Evolutionary conservation across 768 basidiomycete species (phyloP), one percentile per base, ranked within the genome.

Genomic region (Saitozyma podzolica): DNA sequence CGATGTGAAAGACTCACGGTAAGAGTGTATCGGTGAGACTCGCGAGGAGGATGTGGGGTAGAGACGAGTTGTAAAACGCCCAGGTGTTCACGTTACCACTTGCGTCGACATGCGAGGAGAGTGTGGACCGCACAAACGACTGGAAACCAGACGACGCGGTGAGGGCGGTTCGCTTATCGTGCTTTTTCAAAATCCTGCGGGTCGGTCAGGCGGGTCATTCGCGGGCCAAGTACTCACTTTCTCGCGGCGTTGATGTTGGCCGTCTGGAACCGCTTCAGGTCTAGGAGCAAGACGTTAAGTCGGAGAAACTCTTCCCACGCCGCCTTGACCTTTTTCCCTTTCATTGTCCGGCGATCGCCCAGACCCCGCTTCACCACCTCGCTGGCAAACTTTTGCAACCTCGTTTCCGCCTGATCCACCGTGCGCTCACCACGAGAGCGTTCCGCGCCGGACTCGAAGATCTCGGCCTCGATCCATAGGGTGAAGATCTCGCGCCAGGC

Each of bases 401-500:
- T 83, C 42, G 77, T 78, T 77, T 92, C 90, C 8, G 86, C 83
- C 58, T 92, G 89, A 59, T 90, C 80, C n/a, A 81, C 86, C 5
- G 87, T 78, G 16, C 84, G 81, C 68, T 92, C 89, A 0, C 90
- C 91, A 5, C 87, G 78, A 52, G 83, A 81, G 1, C 83, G 72
- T 76, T 93, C 92, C 13, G 82, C 77, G 10, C 85, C 77, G 42
- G 85, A 85, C 75, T 94, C 92, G 69, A 95, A 96, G 0, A 96
- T 85, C 69, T 93, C 89, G 0, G 86, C 82, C 68, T 95, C 92
- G 53, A 89, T 83, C 78, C 95, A 96, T 2, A 94, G 80, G 61
- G 87, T 87, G 73, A 97, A 95, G 39, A 96, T 88, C 79, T 91
- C 87, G 20, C 94, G 82, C 94, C 94, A 96, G 7, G 86, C 84